Percentiles rank a stretch among this genome's conserved stretches.
phyloP scores from a whole-genome alignment of 116 monocot genomes.

The Iris pallida region DNA sequence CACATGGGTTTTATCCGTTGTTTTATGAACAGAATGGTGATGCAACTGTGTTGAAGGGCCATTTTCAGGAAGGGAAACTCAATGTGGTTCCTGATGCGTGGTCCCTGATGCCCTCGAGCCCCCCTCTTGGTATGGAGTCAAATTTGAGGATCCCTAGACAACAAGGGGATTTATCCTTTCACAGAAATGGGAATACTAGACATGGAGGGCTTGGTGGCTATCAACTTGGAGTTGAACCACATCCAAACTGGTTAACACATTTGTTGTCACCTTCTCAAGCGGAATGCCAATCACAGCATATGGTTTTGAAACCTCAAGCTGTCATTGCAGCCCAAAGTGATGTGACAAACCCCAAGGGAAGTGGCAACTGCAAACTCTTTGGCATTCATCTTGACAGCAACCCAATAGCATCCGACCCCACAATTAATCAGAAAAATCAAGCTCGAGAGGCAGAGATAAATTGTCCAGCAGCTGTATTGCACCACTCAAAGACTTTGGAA shows the following conservation, averaged over 20 bases:
- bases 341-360: slow-evolving; percentile 1
- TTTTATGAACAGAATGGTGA: slow-evolving; percentile 10
- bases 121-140: slow-evolving; percentile 6
- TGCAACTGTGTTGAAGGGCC: not conserved
- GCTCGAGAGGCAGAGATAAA: not conserved
- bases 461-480: not conserved
- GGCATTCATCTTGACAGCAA: slow-evolving; percentile 16
- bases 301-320: slow-evolving; percentile 5
- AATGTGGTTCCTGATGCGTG: slow-evolving; percentile 9
- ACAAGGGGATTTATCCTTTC: not conserved
- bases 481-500: slow-evolving; percentile 1
- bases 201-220: not conserved
- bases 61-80: slow-evolving; percentile 13
- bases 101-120: slow-evolving; percentile 2
- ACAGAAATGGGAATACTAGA: not conserved
- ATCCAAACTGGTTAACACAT: slow-evolving; percentile 11
- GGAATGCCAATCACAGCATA: not conserved
- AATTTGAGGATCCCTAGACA: slow-evolving; percentile 14
- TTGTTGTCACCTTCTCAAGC: not conserved
- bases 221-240: not conserved
- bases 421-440: slow-evolving; percentile 1
- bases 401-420: slow-evolving; percentile 3
- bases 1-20: slow-evolving; percentile 6
- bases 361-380: slow-evolving; percentile 18
- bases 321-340: not conserved